phyloP scores from a whole-genome alignment of 208 protist species.

The Leishmania tarentolae region DNA sequence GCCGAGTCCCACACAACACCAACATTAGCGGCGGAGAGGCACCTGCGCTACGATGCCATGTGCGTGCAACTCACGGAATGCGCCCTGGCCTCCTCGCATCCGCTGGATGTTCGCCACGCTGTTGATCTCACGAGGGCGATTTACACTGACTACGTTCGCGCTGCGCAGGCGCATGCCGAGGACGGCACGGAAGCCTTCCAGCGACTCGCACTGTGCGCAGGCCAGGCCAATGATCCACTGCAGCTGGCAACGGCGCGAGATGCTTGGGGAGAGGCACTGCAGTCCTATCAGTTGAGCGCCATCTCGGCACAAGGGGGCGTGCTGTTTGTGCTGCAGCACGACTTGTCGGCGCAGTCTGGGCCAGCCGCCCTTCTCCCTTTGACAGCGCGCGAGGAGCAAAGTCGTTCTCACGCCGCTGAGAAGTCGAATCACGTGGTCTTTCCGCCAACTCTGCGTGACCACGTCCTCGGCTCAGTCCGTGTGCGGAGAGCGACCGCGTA shows the following conservation, averaged over 20 bases:
- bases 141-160: constrained; percentile 12
- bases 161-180: constrained; percentile 32
- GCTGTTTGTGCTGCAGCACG: constrained; percentile 18
- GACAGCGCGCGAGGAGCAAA: constrained; percentile 7
- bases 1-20: not conserved
- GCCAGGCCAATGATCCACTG: not conserved
- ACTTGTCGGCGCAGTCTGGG: not conserved
- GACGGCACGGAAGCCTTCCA: constrained; percentile 37
- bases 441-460: not conserved
- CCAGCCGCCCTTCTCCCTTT: constrained; percentile 10
- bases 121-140: constrained; percentile 14
- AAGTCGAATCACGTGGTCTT: not conserved
- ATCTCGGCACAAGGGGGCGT: constrained; percentile 23
- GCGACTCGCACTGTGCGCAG: not conserved
- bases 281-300: constrained; percentile 25
- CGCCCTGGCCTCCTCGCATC: constrained; percentile 11
- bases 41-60: constrained; percentile 1
- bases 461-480: not conserved
- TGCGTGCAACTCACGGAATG: constrained; percentile 13
- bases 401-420: constrained; percentile 13
- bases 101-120: constrained; percentile 27
- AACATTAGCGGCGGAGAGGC: not conserved
- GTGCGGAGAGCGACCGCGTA: constrained; percentile 14
- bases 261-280: constrained; percentile 8
- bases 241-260: not conserved